Evolutionary conservation across 768 basidiomycete species (phyloP), one percentile per base, ranked within the genome.

Genomic region (Lactarius psammicola): DNA sequence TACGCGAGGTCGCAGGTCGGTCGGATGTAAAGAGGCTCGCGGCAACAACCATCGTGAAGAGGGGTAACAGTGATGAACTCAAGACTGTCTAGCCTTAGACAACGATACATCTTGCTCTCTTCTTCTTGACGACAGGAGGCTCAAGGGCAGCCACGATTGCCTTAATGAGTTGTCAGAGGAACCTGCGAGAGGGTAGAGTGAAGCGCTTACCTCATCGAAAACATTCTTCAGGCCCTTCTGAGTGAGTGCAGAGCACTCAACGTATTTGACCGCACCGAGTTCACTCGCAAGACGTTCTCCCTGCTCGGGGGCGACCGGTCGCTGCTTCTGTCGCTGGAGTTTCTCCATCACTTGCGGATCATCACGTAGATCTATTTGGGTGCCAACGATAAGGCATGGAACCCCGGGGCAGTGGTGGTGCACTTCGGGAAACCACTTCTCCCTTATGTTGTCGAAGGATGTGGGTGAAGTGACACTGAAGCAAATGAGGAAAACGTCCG

Each of bases 381-480:
- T 99, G 70, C 97, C 97, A 63, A 99, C 96, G 74, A 99, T 98
- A 74, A 99, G 87, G 85, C 96, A 98, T 71, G 96, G 95, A 64
- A 98, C 95, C 56, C 97, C 96, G 18, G 97, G 97, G 83, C 97
- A 99, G 75, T 99, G 97, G 76, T 98, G 97, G 76, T 95, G 95
- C 61, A 99, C 96, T 81, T 99, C 97, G 7, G 97, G 97, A 85
- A 98, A 97, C 97, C 97, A 99, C 78, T 99, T 99, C 80, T 99
- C 97, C 85, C 97, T 98, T 74, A 99, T 96, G 89, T 99, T 98
- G 79, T 99, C 97, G 75, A 98, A 99, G 56, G 94, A 96, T 30
- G 97, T 95, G 4, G 96, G 97, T 13, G 92, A 95, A 49, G 96
- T 97, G 72, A 99, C 97, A 75, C 93, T 95, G 84, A 98, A 99